Evolutionary conservation across 257 asterid species (phyloP), one percentile per base, ranked within the genome.

Genomic region (Cruciata laevipes): DNA sequence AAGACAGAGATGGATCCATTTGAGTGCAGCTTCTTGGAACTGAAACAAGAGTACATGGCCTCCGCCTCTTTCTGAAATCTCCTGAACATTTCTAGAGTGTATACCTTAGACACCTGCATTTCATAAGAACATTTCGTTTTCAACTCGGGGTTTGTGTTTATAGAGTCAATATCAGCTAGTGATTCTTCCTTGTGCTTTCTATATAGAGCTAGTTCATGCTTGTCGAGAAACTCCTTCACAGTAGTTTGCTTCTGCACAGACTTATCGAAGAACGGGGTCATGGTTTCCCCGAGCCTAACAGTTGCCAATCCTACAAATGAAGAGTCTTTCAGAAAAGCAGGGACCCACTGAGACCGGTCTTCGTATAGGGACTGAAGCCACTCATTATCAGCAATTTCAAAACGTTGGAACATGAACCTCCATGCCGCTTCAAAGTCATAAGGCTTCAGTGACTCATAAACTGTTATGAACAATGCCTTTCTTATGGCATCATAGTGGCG

Each of bases 21-120:
- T 3, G 58, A 30, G 64, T 90, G 92, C 44, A 90, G 66, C 77
- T 82, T 91, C 37, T 86, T 83, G 16, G 97, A 85, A 42, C 95
- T 79, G 79, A 86, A 88, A 71, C 97, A 90, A 25, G 96, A 88
- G 76, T 87, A 84, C 96, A 88, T 90, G 77, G 84, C 96, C 81
- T 87, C 96, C 55, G 86, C 95, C 76, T 90, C 96, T 60, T 82
- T 65, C 73, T 88, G 97, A 70, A 86, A 84, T 79, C 69, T 80
- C 53, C 71, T 86, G 65, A 90, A 90, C 53, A 90, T 82, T 52
- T 74, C 84, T 71, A 83, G 66, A 16, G 92, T 86, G 23, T 88
- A 90, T 23, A 80, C 76, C 70, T 78, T 86, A 40, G 95, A 83
- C 69, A 90, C 73, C 79, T 86, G 96, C 68, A 86, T 71, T 66